Percentiles rank a stretch among this genome's conserved stretches.
Evolutionary conservation across 345 rosid genomes (phyloP).

Genomic region (Arabis hirsuta): DNA sequence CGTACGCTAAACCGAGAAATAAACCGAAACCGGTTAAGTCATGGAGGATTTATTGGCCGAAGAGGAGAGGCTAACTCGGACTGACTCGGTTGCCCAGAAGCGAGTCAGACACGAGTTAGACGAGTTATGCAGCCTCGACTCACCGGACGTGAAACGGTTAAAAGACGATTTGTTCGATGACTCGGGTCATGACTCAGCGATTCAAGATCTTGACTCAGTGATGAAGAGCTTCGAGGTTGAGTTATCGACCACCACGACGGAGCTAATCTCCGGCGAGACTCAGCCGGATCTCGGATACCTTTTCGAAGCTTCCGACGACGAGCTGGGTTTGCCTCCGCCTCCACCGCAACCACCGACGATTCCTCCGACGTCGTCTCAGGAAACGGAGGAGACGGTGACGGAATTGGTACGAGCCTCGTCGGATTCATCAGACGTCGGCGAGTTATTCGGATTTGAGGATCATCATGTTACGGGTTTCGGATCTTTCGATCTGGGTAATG

Average conservation of each 20-base stretch:
- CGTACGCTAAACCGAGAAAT: not conserved
- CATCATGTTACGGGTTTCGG: slow-evolving; percentile 50
- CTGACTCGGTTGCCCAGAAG: slow-evolving; percentile 45
- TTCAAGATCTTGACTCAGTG: slow-evolving; percentile 69
- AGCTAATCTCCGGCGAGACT: slow-evolving; percentile 33
- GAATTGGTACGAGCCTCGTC: slow-evolving; percentile 44
- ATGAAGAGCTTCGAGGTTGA: slow-evolving; percentile 62
- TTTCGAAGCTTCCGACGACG: slow-evolving; percentile 80
- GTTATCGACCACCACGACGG: slow-evolving; percentile 31
- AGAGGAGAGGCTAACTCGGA: slow-evolving; percentile 13
- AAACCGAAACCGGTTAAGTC: slow-evolving; percentile 1
- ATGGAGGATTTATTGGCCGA: slow-evolving; percentile 49
- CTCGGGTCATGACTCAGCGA: slow-evolving; percentile 48
- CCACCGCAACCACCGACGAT: slow-evolving; percentile 16
- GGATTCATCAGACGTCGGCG: slow-evolving; percentile 38
- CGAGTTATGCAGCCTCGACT: slow-evolving; percentile 32
- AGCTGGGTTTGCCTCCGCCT: slow-evolving; percentile 76
- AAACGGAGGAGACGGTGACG: slow-evolving; percentile 34
- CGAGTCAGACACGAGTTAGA: slow-evolving; percentile 53
- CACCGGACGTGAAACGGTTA: slow-evolving; percentile 60
- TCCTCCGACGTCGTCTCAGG: slow-evolving; percentile 15
- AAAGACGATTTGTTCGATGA: slow-evolving; percentile 74
- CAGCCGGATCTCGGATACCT: slow-evolving; percentile 72
- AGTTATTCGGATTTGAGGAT: slow-evolving; percentile 50
- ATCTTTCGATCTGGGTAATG: slow-evolving; percentile 56